Percentiles rank a stretch among this genome's conserved stretches.
These are phyloP conservation scores for Cyberlindnera xylosilytica DNA, from an alignment of 805 yeast genomes.

Conservation along the genomic window DNA sequence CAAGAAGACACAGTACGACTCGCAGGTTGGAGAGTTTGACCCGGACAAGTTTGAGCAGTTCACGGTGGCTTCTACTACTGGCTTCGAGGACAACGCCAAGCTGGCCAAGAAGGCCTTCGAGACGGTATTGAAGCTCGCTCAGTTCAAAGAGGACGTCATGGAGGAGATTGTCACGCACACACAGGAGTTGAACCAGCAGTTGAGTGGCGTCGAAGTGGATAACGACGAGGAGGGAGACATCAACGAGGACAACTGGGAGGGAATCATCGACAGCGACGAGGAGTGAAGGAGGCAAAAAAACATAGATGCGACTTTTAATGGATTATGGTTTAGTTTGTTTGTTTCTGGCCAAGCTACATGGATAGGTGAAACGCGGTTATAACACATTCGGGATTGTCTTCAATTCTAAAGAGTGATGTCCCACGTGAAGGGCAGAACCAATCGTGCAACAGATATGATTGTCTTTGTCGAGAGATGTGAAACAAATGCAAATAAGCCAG, in stretches of 20 bases:
- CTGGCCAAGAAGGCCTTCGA: slow-evolving; percentile 13
- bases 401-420: too few relatives aligned
- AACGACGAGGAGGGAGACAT: slow-evolving; percentile 36
- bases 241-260: slow-evolving; percentile 47
- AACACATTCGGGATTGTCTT: too few relatives aligned
- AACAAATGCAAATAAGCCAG: too few relatives aligned
- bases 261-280: slow-evolving; percentile 42
- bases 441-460: too few relatives aligned
- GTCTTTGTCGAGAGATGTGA: too few relatives aligned
- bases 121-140: slow-evolving; percentile 16
- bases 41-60: slow-evolving; percentile 26
- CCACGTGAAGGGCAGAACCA: too few relatives aligned
- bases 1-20: slow-evolving; percentile 30
- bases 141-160: slow-evolving; percentile 46
- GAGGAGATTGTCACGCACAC: slow-evolving; percentile 58
- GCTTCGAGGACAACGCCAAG: slow-evolving; percentile 19
- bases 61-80: slow-evolving; percentile 7
- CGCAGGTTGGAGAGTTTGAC: slow-evolving; percentile 14
- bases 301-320: too few relatives aligned
- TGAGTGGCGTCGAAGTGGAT: slow-evolving; percentile 59
- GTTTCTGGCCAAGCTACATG: too few relatives aligned
- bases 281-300: too few relatives aligned
- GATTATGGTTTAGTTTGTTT: too few relatives aligned
- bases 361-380: too few relatives aligned
- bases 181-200: slow-evolving; percentile 42